Base-by-base conservation (phyloP, 2,329 filamentous ascomycete genomes). In the Tolypocladium guangdongense region DNA sequence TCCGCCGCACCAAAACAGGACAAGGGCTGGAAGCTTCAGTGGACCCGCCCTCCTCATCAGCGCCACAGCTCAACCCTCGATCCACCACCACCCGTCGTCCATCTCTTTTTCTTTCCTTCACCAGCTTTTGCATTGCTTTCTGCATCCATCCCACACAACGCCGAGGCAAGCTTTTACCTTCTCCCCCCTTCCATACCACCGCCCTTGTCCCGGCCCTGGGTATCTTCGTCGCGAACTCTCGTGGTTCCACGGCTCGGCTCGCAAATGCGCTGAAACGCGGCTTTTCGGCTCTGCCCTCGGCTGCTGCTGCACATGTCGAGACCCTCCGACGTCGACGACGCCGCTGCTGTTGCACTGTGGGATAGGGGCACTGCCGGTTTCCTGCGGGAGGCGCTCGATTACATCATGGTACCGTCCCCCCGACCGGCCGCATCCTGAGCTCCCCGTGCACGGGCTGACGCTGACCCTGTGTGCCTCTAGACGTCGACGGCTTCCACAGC, bases 401-500 rank as follows among this genome's bases (percentile, higher is more conserved):
- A 24, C 50, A 55, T 43, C 33, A 60, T 58, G 57, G 59, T 60
- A 56, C 38, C 50, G 52, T 51, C 16, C 16, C 18, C 49, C 51
- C 36, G 32, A 16, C 12, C 12, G 14, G 35, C 51, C 27, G 3
- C 12, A n/a, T n/a, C 6, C 3, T 4, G n/a, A 33, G 8, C 11
- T 30, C 7, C n/a, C 27, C 20, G 27, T 22, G 20, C 51, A n/a
- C 10, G 27, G n/a, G 30, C 54, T 55, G 51, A 55, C 38, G 30
- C 54, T 55, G 51, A 55, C 38, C 41, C 37, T 37, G 11, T 14
- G 32, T 8, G 5, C 7, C 37, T 27, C 30, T 68, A 86, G 83
- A 80, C 81, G 68, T 90, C 87, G 62, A 84, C 87, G 57, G 76
- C 87, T 62, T 88, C 87, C 56, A 86, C 85, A 52, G 77, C 86